phyloP scores from a whole-genome alignment of 345 rosid species.

The Lepidium africanum region DNA sequence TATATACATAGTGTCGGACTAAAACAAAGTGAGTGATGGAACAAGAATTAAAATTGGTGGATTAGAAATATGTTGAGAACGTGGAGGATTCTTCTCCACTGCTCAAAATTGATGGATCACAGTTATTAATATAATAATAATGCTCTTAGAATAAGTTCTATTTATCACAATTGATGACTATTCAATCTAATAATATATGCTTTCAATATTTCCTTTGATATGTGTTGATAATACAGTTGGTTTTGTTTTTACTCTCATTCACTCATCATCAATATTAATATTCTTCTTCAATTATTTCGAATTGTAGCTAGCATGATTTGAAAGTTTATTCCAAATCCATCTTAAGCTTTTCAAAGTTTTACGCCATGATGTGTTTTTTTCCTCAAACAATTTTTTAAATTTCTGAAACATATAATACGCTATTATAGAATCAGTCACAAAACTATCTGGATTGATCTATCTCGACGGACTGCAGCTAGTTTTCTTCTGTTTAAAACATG shows the following conservation, averaged over 20 bases:
- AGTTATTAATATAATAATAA: not conserved
- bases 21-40: slow-evolving; percentile 19
- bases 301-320: slow-evolving; percentile 1
- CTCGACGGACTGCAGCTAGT: too few relatives aligned
- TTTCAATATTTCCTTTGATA: not conserved
- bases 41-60: slow-evolving; percentile 20
- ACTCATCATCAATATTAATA: slow-evolving; percentile 8
- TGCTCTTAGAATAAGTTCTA: slow-evolving; percentile 30
- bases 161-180: slow-evolving; percentile 14
- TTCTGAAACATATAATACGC: too few relatives aligned
- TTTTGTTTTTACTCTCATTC: slow-evolving; percentile 1
- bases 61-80: slow-evolving; percentile 3
- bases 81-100: slow-evolving; percentile 21
- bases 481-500: too few relatives aligned
- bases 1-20: not conserved
- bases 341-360: not conserved
- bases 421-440: too few relatives aligned
- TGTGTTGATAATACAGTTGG: not conserved
- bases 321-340: slow-evolving; percentile 1
- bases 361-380: not conserved
- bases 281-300: not conserved
- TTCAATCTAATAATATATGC: slow-evolving; percentile 8
- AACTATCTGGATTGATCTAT: too few relatives aligned
- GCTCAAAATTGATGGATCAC: slow-evolving; percentile 17
- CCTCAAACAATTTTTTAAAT: not conserved